Evolutionary conservation across 2,329 filamentous ascomycete genomes (phyloP).

Genomic region (Venturia aucupariae): DNA sequence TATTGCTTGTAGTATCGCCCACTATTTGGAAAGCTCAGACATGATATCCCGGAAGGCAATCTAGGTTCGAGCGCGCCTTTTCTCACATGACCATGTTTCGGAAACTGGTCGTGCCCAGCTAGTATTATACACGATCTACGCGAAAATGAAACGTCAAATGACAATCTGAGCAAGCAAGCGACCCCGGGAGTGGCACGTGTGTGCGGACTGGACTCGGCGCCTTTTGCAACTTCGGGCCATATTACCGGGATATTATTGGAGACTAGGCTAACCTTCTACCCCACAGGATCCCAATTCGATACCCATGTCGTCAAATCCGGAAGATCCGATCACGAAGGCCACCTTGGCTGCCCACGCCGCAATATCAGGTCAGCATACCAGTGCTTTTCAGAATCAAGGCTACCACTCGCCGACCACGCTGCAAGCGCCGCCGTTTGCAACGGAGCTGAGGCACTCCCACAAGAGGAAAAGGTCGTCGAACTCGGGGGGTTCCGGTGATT

Average conservation of each 20-base stretch:
- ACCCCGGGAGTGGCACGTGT: background rate
- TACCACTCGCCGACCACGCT: constrained; percentile 6
- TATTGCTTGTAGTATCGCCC: background rate
- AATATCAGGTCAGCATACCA: constrained; percentile 14
- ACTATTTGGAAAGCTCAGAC: constrained; percentile 7
- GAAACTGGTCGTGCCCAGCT: background rate
- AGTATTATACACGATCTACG: background rate
- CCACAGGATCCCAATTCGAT: constrained; percentile 6
- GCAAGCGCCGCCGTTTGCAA: constrained; percentile 9
- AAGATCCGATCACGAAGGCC: constrained; percentile 18
- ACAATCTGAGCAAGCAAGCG: background rate
- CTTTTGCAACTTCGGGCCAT: background rate
- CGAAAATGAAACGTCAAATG: background rate
- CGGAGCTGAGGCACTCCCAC: background rate
- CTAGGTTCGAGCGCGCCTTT: background rate
- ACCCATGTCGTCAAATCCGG: constrained; percentile 10
- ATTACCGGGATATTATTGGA: constrained; percentile 8
- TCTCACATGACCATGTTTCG: constrained; percentile 6
- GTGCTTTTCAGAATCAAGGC: background rate
- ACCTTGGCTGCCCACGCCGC: constrained; percentile 18
- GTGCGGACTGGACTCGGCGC: background rate
- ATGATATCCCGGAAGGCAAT: background rate
- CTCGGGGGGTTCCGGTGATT: constrained; percentile 4
- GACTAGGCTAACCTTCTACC: constrained; percentile 11
- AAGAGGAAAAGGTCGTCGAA: constrained; percentile 5